Evolutionary conservation across 768 basidiomycete species (phyloP).

Genomic region (Tulasnella sp.): DNA sequence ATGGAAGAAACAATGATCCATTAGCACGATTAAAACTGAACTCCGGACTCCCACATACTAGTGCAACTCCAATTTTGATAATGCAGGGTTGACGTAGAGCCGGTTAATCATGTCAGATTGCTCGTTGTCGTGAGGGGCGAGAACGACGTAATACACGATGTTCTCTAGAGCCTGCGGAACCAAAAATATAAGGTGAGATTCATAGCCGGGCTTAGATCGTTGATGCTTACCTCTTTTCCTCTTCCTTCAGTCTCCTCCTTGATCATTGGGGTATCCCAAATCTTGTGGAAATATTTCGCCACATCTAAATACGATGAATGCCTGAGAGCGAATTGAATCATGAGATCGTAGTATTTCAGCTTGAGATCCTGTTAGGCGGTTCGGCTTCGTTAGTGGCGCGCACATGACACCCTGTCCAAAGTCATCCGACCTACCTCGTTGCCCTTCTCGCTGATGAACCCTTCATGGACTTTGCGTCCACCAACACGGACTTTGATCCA

Average conservation of each 20-base stretch:
- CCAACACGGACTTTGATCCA: constrained; percentile 93
- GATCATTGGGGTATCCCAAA: constrained; percentile 96
- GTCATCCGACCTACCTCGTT: constrained; percentile 65
- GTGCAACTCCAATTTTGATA: constrained; percentile 77
- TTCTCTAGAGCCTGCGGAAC: constrained; percentile 76
- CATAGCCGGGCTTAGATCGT: not conserved
- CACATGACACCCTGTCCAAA: not conserved
- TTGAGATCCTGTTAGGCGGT: constrained; percentile 70
- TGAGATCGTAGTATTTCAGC: constrained; percentile 91
- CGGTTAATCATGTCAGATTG: constrained; percentile 96
- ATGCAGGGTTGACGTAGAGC: constrained; percentile 70
- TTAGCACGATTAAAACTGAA: not conserved
- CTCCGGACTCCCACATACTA: constrained; percentile 50
- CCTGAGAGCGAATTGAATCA: constrained; percentile 91
- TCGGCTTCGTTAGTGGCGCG: not conserved
- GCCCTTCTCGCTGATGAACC: constrained; percentile 80
- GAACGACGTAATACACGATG: constrained; percentile 89
- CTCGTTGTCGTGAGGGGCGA: constrained; percentile 93
- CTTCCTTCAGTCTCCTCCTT: constrained; percentile 73
- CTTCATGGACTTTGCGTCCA: constrained; percentile 89
- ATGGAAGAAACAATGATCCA: constrained; percentile 16
- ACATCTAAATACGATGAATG: constrained; percentile 84
- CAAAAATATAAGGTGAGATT: constrained; percentile 29
- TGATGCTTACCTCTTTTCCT: constrained; percentile 56
- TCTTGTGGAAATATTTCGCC: constrained; percentile 91